phyloP scores from a whole-genome alignment of 768 basidiomycete genomes.

The Naganishia kalamii region DNA sequence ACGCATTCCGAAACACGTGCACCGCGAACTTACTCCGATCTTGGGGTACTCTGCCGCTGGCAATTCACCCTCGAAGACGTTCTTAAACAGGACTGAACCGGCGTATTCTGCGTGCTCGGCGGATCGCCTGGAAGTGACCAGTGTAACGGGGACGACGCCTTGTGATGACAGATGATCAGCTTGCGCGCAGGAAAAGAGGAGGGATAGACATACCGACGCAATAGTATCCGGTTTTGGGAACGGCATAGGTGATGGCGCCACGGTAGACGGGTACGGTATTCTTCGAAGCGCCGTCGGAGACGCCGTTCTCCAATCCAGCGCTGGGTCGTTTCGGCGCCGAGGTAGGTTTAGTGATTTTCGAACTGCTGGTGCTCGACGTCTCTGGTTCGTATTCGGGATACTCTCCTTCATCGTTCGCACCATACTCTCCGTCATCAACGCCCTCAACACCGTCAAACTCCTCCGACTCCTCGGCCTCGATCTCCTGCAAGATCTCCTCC shows the following conservation, averaged over 20 bases:
- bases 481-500: constrained; percentile 18
- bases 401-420: constrained; percentile 2
- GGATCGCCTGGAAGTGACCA: constrained; percentile 53
- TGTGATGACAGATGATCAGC: not conserved
- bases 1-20: not conserved
- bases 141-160: constrained; percentile 85
- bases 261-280: constrained; percentile 50
- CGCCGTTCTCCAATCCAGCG: not conserved
- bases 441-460: constrained; percentile 16
- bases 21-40: constrained; percentile 63
- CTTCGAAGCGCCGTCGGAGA: not conserved
- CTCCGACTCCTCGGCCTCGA: constrained; percentile 20
- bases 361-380: constrained; percentile 14
- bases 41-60: constrained; percentile 95
- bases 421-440: constrained; percentile 20
- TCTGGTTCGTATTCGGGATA: no score
- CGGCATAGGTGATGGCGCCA: constrained; percentile 71
- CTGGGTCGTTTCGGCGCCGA: constrained; percentile 16
- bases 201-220: constrained; percentile 67
- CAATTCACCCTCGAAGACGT: constrained; percentile 78
- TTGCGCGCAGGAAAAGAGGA: not conserved
- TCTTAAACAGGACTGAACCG: constrained; percentile 76
- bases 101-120: constrained; percentile 64
- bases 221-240: constrained; percentile 86
- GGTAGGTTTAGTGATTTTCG: not conserved